These are phyloP conservation scores for Elongisporangium anandrum DNA, from an alignment of 352 stramenopile genomes.

Conservation along the genomic window DNA sequence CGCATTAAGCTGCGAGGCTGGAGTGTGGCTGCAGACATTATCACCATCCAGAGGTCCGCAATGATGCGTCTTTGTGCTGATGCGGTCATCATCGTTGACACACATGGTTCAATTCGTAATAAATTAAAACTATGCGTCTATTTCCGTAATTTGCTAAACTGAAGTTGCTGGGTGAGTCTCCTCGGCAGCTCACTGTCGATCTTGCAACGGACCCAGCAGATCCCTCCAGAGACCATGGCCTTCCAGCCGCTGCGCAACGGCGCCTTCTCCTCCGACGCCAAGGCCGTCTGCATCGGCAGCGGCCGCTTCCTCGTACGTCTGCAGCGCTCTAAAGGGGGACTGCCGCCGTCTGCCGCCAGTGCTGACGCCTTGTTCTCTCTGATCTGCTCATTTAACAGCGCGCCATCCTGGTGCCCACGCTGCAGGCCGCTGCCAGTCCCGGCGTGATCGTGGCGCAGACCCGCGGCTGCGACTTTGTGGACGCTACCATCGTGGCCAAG, in stretches of 20 bases:
- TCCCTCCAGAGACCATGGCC: conserved; percentile 5
- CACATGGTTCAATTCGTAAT: background rate
- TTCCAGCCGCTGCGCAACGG: conserved; percentile 21
- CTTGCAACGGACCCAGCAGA: conserved; percentile 1
- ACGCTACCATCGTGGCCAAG: conserved; percentile 19
- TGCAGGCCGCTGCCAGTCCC: conserved; percentile 23
- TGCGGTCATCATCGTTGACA: background rate
- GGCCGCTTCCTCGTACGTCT: conserved; percentile 62
- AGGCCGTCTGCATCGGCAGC: conserved; percentile 57
- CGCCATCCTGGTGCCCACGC: conserved; percentile 51
- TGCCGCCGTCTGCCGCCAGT: background rate
- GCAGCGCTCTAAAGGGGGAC: background rate
- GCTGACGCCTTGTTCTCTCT: conserved; percentile 1
- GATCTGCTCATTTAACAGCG: conserved; percentile 20
- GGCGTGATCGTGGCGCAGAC: conserved; percentile 63
- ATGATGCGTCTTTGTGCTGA: background rate
- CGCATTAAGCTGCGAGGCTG: background rate
- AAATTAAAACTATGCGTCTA: background rate
- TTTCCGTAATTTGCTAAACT: background rate
- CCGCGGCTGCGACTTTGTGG: conserved; percentile 47
- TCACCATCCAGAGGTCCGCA: background rate
- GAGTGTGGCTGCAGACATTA: background rate
- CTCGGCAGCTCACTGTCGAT: conserved; percentile 6
- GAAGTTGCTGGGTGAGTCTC: conserved; percentile 1
- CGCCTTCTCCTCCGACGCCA: conserved; percentile 18